Percentiles rank a stretch among this genome's conserved stretches.
phyloP scores from a whole-genome alignment of 495 filamentous ascomycete species.

The Aspergillus diversus region DNA sequence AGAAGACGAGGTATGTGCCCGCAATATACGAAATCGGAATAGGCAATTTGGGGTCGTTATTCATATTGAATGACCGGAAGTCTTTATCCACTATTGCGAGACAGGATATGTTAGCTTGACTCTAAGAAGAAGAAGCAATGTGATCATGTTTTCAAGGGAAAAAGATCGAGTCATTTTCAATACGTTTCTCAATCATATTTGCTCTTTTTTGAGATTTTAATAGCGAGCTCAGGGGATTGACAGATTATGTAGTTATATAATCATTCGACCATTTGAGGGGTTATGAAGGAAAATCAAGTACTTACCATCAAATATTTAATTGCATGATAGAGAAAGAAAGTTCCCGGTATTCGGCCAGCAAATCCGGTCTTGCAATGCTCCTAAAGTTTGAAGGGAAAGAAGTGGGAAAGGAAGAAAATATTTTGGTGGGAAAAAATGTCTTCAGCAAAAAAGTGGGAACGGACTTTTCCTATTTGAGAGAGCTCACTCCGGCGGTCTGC shows the following conservation, averaged over 20 bases:
- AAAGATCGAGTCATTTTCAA: conserved; percentile 42
- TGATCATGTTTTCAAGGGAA: conserved; percentile 11
- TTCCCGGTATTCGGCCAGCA: conserved; percentile 40
- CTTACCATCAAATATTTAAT: conserved; percentile 42
- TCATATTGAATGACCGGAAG: conserved; percentile 35
- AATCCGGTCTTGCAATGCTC: conserved; percentile 29
- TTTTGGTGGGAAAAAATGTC: conserved; percentile 3
- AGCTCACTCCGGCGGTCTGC: conserved; percentile 16
- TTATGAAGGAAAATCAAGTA: conserved; percentile 7
- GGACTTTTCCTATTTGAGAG: conserved; percentile 35
- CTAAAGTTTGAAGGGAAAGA: conserved; percentile 9
- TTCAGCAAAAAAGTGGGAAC: not conserved
- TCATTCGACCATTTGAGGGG: conserved; percentile 52
- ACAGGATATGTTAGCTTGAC: conserved; percentile 21
- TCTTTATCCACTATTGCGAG: conserved; percentile 19
- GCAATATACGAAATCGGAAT: conserved; percentile 84
- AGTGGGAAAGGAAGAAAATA: not conserved
- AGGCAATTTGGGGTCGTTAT: conserved; percentile 49
- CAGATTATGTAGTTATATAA: conserved; percentile 79
- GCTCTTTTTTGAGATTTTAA: conserved; percentile 49
- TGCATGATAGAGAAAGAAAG: conserved; percentile 12
- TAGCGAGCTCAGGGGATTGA: conserved; percentile 78
- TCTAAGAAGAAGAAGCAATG: conserved; percentile 13
- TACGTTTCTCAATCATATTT: conserved; percentile 57
- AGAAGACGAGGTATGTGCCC: conserved; percentile 86